Evolutionary conservation across 2,329 filamentous ascomycete species (phyloP).

Genomic region (Ceratocystis lukuohia): DNA sequence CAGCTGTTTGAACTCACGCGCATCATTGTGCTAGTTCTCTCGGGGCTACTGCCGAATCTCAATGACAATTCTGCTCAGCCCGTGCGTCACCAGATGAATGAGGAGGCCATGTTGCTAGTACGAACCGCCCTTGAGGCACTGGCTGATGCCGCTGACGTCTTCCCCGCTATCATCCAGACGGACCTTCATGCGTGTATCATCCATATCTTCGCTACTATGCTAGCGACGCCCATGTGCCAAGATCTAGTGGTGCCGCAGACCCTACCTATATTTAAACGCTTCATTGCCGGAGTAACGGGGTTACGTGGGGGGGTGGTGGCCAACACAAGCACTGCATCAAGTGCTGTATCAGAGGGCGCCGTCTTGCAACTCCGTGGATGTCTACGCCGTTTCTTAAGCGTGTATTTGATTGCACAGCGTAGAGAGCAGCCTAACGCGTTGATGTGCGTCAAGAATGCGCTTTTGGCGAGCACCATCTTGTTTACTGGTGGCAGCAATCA

Average conservation of each 20-base stretch:
- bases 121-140: slow-evolving; percentile 71
- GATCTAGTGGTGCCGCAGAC: slow-evolving; percentile 78
- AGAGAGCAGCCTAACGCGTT: slow-evolving; percentile 63
- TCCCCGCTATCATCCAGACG: slow-evolving; percentile 90
- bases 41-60: slow-evolving; percentile 73
- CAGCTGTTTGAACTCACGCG: slow-evolving; percentile 93
- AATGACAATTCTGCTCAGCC: slow-evolving; percentile 45
- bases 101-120: slow-evolving; percentile 73
- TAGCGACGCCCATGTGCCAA: slow-evolving; percentile 74
- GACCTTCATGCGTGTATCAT: slow-evolving; percentile 93
- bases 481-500: slow-evolving; percentile 67
- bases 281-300: slow-evolving; percentile 60
- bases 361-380: slow-evolving; percentile 67
- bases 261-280: slow-evolving; percentile 81
- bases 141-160: slow-evolving; percentile 88
- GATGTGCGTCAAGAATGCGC: slow-evolving; percentile 80
- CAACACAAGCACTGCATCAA: slow-evolving; percentile 19
- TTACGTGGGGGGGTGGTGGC: slow-evolving; percentile 28
- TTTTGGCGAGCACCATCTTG: slow-evolving; percentile 77
- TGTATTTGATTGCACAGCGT: slow-evolving; percentile 62
- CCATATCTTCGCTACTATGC: slow-evolving; percentile 87
- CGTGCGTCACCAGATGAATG: slow-evolving; percentile 65
- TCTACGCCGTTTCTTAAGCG: slow-evolving; percentile 67
- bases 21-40: slow-evolving; percentile 86
- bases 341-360: slow-evolving; percentile 35